Conservation (phyloP, 345 rosid species). For the Trapa bicornis region DNA sequence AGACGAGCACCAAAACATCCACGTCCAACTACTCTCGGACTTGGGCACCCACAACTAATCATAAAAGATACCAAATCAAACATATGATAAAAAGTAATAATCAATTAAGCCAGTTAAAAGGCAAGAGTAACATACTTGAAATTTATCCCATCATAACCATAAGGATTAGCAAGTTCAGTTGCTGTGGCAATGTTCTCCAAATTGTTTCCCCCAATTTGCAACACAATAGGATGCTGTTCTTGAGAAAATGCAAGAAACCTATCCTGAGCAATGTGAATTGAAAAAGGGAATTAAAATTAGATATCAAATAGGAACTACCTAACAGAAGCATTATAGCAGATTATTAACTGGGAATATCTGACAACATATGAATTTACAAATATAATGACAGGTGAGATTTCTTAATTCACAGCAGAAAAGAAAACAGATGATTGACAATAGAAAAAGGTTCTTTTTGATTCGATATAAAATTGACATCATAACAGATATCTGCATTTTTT, state of each 20-base stretch:
- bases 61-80: constrained; percentile 4
- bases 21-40: constrained; percentile 90
- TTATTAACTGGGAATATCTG: neutral
- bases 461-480: too few species aligned
- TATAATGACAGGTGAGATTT: neutral
- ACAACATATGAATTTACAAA: too few species aligned
- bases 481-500: neutral
- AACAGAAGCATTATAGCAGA: neutral
- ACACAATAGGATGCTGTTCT: constrained; percentile 83
- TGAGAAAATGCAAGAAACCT: constrained; percentile 82
- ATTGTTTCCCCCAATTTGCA: constrained; percentile 94
- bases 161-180: constrained; percentile 65
- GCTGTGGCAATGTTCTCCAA: constrained; percentile 81
- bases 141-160: constrained; percentile 87
- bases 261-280: constrained; percentile 44
- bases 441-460: neutral
- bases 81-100: constrained; percentile 6
- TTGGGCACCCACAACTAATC: constrained; percentile 89
- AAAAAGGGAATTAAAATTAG: neutral
- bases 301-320: neutral
- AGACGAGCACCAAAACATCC: constrained; percentile 94
- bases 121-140: constrained; percentile 49
- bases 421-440: neutral
- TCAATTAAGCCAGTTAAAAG: constrained; percentile 5
- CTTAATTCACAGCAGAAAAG: neutral